Percentiles rank a stretch among this genome's conserved stretches.
phyloP scores from a whole-genome alignment of 352 stramenopile species.

The Aphanomyces astaci region DNA sequence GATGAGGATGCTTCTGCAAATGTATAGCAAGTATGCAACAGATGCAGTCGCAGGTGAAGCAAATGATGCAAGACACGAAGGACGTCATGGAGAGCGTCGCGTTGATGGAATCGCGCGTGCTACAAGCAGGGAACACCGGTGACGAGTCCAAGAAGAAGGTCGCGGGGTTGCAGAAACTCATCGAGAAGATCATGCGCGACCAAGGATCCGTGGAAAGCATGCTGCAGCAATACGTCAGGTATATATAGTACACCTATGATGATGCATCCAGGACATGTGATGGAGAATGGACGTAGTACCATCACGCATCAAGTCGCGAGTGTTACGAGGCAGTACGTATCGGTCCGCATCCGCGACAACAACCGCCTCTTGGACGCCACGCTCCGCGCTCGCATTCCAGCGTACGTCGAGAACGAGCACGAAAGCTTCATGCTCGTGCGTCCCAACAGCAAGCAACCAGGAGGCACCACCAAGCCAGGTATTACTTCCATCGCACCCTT shows the following conservation, averaged over 20 bases:
- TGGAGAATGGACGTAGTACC: conserved; percentile 27
- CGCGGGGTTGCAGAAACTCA: conserved; percentile 57
- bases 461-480: too few relatives aligned
- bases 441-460: conserved; percentile 33
- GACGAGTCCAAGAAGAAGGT: conserved; percentile 31
- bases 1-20: too few relatives aligned
- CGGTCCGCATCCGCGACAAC: conserved; percentile 71
- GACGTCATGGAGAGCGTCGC: conserved; percentile 2
- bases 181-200: conserved; percentile 71
- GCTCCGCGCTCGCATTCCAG: conserved; percentile 54
- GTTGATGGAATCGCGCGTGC: conserved; percentile 4
- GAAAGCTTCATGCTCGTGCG: conserved; percentile 64
- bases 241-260: too few relatives aligned
- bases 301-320: conserved; percentile 80
- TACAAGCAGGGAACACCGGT: neutral
- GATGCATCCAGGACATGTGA: neutral
- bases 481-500: too few relatives aligned
- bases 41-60: conserved; percentile 11
- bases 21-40: neutral
- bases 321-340: conserved; percentile 73
- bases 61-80: conserved; percentile 18
- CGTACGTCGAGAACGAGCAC: conserved; percentile 56
- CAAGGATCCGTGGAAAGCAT: conserved; percentile 57
- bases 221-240: conserved; percentile 69
- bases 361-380: conserved; percentile 69